Percentiles rank a stretch among this genome's conserved stretches.
phyloP scores from a whole-genome alignment of 176 grass and related monocot species.

The Alloteropsis semialata region DNA sequence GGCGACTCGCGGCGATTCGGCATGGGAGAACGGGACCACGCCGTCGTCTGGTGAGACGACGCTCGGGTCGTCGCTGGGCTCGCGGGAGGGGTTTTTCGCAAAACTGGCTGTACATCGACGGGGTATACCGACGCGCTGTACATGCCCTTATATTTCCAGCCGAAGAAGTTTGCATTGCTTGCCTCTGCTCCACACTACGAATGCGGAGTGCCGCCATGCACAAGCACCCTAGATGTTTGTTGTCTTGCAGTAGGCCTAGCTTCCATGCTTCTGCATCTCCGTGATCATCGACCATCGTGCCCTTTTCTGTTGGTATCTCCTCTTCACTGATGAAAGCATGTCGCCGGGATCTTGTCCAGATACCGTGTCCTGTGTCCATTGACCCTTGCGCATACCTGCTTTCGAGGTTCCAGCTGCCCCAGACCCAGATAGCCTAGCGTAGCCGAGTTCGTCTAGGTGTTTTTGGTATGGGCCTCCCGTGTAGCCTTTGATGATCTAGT shows the following conservation, averaged over 20 bases:
- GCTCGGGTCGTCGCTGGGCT: no score
- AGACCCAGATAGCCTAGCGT: not conserved
- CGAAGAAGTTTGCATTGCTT: not conserved
- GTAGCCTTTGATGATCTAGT: not conserved
- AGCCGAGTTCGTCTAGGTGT: not conserved
- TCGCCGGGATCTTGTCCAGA: not conserved
- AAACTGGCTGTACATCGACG: no score
- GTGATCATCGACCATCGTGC: no score
- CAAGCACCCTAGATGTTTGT: not conserved
- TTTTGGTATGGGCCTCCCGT: not conserved
- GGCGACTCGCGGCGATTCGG: no score
- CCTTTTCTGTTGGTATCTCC: not conserved
- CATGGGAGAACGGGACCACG: no score
- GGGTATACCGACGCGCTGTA: no score
- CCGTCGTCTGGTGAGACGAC: no score
- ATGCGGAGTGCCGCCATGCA: not conserved
- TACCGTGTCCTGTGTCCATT: not conserved
- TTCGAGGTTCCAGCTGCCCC: not conserved
- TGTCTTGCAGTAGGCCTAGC: no score
- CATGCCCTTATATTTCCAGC: no score
- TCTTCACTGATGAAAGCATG: not conserved
- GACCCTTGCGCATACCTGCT: not conserved
- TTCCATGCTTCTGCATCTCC: not conserved
- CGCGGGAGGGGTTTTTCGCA: no score
- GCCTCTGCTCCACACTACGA: not conserved